Conservation (phyloP, 257 asterid species). For the Nicotiana obtusifolia region DNA sequence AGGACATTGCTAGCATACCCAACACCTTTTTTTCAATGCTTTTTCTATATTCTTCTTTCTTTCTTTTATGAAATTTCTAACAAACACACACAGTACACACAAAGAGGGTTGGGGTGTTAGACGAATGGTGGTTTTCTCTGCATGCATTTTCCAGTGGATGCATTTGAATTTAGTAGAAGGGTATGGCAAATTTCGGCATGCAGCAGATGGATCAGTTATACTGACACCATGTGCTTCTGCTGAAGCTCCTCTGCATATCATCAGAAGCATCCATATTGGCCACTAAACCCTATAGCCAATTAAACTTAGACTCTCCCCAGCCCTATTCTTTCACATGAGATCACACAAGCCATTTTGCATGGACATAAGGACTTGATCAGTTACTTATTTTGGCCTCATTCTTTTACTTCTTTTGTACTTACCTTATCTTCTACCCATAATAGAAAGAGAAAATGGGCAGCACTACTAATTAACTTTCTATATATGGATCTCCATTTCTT, state of each 20-base stretch:
- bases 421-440: slow-evolving; percentile 7
- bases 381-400: slow-evolving; percentile 4
- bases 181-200: neutral
- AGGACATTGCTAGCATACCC: too few species aligned
- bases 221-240: slow-evolving; percentile 13
- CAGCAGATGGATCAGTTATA: neutral
- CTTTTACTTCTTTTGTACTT: slow-evolving; percentile 9
- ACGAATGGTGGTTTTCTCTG: neutral
- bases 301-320: neutral
- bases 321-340: neutral
- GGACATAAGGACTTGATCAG: neutral
- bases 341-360: neutral
- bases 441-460: neutral
- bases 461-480: neutral
- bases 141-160: neutral
- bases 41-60: too few species aligned
- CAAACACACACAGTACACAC: neutral
- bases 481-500: neutral
- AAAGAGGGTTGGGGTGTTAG: neutral
- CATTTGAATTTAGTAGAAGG: neutral
- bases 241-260: too few species aligned
- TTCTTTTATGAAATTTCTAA: too few species aligned
- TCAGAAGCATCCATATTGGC: slow-evolving; percentile 3
- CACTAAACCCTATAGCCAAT: neutral
- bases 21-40: too few species aligned